phyloP scores from a whole-genome alignment of 164 flowering plant species.

The Kalanchoe fedtschenkoi region DNA sequence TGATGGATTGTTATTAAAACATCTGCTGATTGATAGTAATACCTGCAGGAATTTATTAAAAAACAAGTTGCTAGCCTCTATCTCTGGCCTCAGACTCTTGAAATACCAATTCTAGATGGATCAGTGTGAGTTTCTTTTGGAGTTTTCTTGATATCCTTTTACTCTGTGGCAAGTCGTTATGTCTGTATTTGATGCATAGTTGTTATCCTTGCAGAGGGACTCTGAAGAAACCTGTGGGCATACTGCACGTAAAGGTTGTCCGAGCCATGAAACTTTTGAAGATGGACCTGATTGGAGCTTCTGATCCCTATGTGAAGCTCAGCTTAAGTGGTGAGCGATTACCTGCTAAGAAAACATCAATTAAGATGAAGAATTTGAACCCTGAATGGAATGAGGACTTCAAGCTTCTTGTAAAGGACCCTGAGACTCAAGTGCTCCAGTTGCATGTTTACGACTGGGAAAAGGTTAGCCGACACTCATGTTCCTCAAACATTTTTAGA shows the following conservation, averaged over 20 bases:
- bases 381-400: constrained; percentile 69
- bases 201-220: constrained; percentile 18
- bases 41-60: constrained; percentile 50
- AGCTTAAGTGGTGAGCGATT: constrained; percentile 42
- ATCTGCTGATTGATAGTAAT: neutral
- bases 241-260: constrained; percentile 49
- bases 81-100: constrained; percentile 74
- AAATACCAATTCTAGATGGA: constrained; percentile 68
- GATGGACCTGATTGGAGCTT: constrained; percentile 49
- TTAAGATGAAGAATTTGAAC: constrained; percentile 48
- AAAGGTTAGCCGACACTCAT: constrained; percentile 22
- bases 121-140: constrained; percentile 40
- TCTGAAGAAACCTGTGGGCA: constrained; percentile 50
- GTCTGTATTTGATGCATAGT: too few species aligned
- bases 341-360: constrained; percentile 49
- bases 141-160: neutral
- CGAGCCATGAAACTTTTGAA: constrained; percentile 52
- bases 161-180: too few species aligned
- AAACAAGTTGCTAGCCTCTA: constrained; percentile 62
- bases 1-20: neutral
- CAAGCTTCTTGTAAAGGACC: constrained; percentile 51
- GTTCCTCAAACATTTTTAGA: neutral
- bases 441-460: constrained; percentile 52
- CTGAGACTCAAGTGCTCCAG: constrained; percentile 39
- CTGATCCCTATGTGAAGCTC: constrained; percentile 65